A percentile compares a stretch with the other conserved stretches of the same genome.
These are phyloP conservation scores for Rhodotorula sp. DNA, from an alignment of 1,284 basidiomycete genomes.

Conservation along the genomic window DNA sequence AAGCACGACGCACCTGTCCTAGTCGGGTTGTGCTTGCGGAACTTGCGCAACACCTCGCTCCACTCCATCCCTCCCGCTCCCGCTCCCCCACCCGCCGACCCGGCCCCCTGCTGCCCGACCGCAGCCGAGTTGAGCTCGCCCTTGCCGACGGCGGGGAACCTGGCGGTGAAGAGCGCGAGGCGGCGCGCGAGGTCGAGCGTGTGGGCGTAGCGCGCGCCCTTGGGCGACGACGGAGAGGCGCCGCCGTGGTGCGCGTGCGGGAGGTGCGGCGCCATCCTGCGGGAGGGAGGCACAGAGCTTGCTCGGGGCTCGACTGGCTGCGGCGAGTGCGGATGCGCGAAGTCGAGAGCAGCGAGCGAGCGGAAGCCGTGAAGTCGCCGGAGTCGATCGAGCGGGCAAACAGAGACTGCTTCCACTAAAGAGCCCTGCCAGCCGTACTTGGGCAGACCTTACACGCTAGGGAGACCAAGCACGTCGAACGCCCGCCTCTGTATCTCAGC, in stretches of 20 bases:
- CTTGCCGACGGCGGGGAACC: constrained; percentile 14
- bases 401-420: too few species aligned
- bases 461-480: too few species aligned
- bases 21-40: constrained; percentile 33
- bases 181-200: constrained; percentile 34
- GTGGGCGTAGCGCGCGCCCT: constrained; percentile 26
- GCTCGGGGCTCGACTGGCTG: too few species aligned
- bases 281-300: background rate
- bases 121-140: constrained; percentile 12
- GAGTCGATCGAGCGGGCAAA: too few species aligned
- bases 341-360: too few species aligned
- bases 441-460: too few species aligned
- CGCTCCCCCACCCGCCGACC: background rate
- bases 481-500: too few species aligned
- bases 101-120: background rate
- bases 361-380: too few species aligned
- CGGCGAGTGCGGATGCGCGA: too few species aligned
- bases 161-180: background rate
- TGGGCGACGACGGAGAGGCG: background rate
- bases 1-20: constrained; percentile 17
- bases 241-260: background rate
- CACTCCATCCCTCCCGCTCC: constrained; percentile 27
- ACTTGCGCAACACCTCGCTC: constrained; percentile 38
- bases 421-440: too few species aligned
- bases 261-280: constrained; percentile 4